These are phyloP conservation scores for Rhizophora apiculata DNA, from an alignment of 345 rosid genomes.

Conservation along the genomic window DNA sequence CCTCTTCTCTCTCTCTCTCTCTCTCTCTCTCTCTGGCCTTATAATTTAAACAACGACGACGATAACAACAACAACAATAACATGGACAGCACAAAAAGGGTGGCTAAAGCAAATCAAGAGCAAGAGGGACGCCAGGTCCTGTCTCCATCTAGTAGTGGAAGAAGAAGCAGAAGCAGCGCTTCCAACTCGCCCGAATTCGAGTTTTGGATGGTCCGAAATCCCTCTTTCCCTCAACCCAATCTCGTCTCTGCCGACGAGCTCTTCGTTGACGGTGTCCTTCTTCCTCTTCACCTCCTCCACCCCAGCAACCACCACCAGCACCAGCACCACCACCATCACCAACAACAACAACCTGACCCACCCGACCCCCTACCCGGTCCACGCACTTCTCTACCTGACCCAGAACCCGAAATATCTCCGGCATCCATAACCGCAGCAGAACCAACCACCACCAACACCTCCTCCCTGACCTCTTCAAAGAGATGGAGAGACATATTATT, in stretches of 20 bases:
- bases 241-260: slow-evolving; percentile 73
- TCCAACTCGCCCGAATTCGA: slow-evolving; percentile 67
- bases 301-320: slow-evolving; percentile 7
- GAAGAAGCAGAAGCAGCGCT: slow-evolving; percentile 18
- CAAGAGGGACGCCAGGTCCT: neutral
- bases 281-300: slow-evolving; percentile 50
- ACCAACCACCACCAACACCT: neutral
- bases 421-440: slow-evolving; percentile 9
- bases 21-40: too few relatives aligned
- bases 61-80: too few relatives aligned
- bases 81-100: slow-evolving; percentile 8
- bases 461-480: slow-evolving; percentile 38
- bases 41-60: too few relatives aligned
- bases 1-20: too few relatives aligned
- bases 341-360: slow-evolving; percentile 1
- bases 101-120: neutral
- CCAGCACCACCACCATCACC: slow-evolving; percentile 13
- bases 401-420: slow-evolving; percentile 8
- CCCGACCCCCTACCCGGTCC: too few relatives aligned
- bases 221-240: slow-evolving; percentile 43
- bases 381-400: neutral
- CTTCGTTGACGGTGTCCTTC: slow-evolving; percentile 64
- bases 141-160: slow-evolving; percentile 17
- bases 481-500: slow-evolving; percentile 70
- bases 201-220: slow-evolving; percentile 60